Base-by-base conservation (phyloP, 306 rosid genomes). In the Prunus dulcis region DNA sequence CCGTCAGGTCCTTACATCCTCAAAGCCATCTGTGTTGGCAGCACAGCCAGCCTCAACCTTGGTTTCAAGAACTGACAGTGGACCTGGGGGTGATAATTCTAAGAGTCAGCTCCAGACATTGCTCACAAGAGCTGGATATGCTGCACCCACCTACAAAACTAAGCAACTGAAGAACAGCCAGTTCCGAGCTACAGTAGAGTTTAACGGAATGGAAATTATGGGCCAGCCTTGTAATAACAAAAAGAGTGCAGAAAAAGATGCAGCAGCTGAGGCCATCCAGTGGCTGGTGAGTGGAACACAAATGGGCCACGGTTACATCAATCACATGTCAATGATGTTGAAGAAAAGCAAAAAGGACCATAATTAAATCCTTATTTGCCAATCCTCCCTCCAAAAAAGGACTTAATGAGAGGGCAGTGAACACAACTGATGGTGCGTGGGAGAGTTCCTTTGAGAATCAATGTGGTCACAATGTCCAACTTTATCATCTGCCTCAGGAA, bases 21-120 rank as follows among this genome's bases (percentile, higher is more conserved):
- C 86, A 71, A 89, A 85, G 69, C 41, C 82, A 56, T 82, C 84
- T 67, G 77, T 52, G 62, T 5, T 79, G 67, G 75, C 70, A 67
- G 69, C 88, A 68, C 87, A 84, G 51, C 87, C 89, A 57, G 52
- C 82, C 67, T 50, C 89, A 57, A 47, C 82, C 67, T 50, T 82
- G 80, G 84, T 80, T 87, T 89, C 99, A 76, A 91, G 97, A 84
- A 86, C 84, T n/a, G 98, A 87, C 82, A 92, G 97, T 77, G 98
- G 99, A 72, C 99, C 99, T 27, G 99, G 98, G 79, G 99, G 98
- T 55, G 98, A 92, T 78, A 96, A 96, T 82, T 86, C 99, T 13
- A 92, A 96, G 86, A 92, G 98, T 83, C 98, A 87, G 86, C 99
- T 96, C 76, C 98, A 92, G 80, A 92, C 96, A 51, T 78, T 96